Evolutionary conservation across 2,329 filamentous ascomycete genomes (phyloP).

Genomic region (Trichophyton schoenleinii): DNA sequence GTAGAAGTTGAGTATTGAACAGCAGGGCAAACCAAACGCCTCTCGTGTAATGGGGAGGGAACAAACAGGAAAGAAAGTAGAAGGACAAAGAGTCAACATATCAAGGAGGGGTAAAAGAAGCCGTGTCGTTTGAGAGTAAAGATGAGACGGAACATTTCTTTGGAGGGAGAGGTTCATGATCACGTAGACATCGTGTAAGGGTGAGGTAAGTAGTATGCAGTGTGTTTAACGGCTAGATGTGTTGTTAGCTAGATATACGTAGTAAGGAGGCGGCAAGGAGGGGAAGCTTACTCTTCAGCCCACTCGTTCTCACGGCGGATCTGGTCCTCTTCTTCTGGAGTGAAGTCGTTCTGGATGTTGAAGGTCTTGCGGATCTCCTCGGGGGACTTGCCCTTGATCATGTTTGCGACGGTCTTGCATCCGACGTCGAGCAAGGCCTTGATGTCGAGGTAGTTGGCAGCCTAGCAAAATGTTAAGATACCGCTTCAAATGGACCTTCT

Average conservation of each 20-base stretch:
- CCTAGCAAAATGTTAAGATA: constrained; percentile 38
- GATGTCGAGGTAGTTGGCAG: constrained; percentile 97
- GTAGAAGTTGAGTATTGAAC: not conserved
- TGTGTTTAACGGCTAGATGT: not conserved
- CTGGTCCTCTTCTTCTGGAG: constrained; percentile 96
- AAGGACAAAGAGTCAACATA: not conserved
- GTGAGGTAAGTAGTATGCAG: not conserved
- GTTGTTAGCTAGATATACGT: not conserved
- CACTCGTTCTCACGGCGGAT: constrained; percentile 85
- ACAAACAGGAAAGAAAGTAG: not conserved
- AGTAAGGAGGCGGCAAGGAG: not conserved
- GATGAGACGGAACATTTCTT: not conserved
- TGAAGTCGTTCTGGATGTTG: constrained; percentile 99
- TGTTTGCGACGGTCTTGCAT: constrained; percentile 99
- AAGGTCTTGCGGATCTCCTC: constrained; percentile 99
- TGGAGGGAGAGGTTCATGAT: not conserved
- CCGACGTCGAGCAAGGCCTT: constrained; percentile 95
- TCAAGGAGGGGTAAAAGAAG: not conserved
- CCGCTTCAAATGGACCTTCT: no score
- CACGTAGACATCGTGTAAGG: not conserved
- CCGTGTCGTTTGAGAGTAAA: not conserved
- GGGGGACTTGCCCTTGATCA: constrained; percentile 99
- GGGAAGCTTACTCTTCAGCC: constrained; percentile 57
- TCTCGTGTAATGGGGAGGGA: not conserved
- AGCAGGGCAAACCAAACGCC: not conserved